Percentiles rank a stretch among this genome's conserved stretches.
Conservation (phyloP, 2,329 filamentous ascomycete genomes). For the Aspergillus felis region DNA sequence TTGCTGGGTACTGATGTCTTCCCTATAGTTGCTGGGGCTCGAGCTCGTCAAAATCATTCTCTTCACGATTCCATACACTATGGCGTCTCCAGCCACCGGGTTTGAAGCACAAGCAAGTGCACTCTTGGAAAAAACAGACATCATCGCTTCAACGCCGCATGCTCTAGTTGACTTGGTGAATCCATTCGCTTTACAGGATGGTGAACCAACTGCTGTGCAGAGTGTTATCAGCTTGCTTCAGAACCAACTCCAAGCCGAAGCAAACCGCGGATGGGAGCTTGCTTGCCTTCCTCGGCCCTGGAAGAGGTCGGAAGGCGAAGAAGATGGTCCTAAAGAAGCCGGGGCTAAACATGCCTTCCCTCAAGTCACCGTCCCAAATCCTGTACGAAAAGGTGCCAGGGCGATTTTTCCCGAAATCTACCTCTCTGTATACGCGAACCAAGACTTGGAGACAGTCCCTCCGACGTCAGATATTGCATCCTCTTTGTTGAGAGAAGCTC, state of each 20-base stretch:
- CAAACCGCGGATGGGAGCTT: slow-evolving; percentile 70
- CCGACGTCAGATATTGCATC: slow-evolving; percentile 70
- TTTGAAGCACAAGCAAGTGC: slow-evolving; percentile 71
- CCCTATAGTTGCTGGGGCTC: slow-evolving; percentile 56
- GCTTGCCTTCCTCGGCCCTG: slow-evolving; percentile 58
- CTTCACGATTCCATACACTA: slow-evolving; percentile 85
- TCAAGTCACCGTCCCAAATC: slow-evolving; percentile 67
- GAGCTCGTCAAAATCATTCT: slow-evolving; percentile 97
- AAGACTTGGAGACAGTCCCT: slow-evolving; percentile 87
- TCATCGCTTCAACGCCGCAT: slow-evolving; percentile 86
- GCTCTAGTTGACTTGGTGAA: slow-evolving; percentile 81
- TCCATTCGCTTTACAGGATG: slow-evolving; percentile 65
- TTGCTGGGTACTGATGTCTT: slow-evolving; percentile 11
- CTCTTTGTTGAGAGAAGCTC: slow-evolving; percentile 76
- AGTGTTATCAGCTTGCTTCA: slow-evolving; percentile 80
- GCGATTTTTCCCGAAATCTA: slow-evolving; percentile 88
- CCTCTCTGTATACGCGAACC: slow-evolving; percentile 84
- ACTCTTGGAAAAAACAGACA: slow-evolving; percentile 88
- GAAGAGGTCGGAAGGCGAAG: slow-evolving; percentile 37
- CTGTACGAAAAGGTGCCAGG: slow-evolving; percentile 68
- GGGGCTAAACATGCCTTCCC: slow-evolving; percentile 74
- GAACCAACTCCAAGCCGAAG: slow-evolving; percentile 76
- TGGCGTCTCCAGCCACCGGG: slow-evolving; percentile 67
- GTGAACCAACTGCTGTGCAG: slow-evolving; percentile 59
- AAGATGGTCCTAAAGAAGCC: slow-evolving; percentile 57